Conservation (phyloP, 2,329 filamentous ascomycete genomes). For the Sphaerulina vaccinii region DNA sequence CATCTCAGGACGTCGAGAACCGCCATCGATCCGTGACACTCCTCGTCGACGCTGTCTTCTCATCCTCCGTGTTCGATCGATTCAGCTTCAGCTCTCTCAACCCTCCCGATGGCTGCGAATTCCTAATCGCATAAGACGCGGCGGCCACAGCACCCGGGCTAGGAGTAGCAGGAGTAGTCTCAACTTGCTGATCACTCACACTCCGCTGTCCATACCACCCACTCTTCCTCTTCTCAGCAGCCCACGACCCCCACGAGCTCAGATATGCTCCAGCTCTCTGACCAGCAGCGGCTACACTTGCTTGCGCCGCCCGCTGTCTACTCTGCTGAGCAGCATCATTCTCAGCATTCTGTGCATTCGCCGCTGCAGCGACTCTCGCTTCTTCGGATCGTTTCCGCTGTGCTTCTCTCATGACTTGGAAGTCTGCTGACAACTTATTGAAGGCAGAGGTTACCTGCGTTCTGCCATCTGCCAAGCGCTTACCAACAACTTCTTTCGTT, state of each 20-base stretch:
- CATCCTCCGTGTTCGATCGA: constrained; percentile 8
- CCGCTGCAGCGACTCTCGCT: constrained; percentile 42
- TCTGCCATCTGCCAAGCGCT: constrained; percentile 81
- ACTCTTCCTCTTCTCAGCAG: constrained; percentile 69
- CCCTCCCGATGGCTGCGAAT: constrained; percentile 8
- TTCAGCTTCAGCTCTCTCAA: constrained; percentile 8
- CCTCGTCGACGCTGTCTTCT: background rate
- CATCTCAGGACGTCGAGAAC: background rate
- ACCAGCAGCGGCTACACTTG: constrained; percentile 53
- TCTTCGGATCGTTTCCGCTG: constrained; percentile 65
- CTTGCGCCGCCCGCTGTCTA: constrained; percentile 49
- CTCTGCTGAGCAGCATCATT: constrained; percentile 4
- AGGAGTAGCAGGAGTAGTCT: background rate
- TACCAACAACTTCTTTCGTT: constrained; percentile 79
- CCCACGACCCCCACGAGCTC: constrained; percentile 64
- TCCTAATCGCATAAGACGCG: constrained; percentile 12
- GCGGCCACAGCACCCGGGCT: constrained; percentile 3
- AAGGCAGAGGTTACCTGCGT: constrained; percentile 86
- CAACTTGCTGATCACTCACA: background rate
- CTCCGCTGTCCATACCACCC: constrained; percentile 16
- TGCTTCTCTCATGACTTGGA: constrained; percentile 75
- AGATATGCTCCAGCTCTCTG: constrained; percentile 62
- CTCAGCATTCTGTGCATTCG: constrained; percentile 20
- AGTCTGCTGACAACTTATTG: constrained; percentile 84
- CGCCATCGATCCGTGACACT: background rate